phyloP scores from a whole-genome alignment of 371 early-diverging fungal genomes.

The Cokeromyces recurvatus region DNA sequence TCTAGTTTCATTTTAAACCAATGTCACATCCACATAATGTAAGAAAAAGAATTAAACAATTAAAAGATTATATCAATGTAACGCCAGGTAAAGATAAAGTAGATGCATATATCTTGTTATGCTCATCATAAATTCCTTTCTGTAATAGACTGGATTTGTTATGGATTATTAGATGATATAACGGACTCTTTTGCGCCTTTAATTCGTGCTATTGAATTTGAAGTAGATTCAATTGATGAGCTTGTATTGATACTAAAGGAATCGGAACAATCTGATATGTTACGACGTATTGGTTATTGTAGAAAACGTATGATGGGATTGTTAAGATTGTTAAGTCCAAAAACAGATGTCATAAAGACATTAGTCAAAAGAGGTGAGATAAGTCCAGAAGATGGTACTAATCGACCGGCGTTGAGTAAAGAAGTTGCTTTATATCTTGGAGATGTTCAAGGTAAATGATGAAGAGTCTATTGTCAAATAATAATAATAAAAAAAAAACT shows the following conservation, averaged over 20 bases:
- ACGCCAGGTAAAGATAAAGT: slow-evolving; percentile 47
- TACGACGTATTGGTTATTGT: slow-evolving; percentile 80
- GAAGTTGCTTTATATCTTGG: slow-evolving; percentile 84
- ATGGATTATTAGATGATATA: slow-evolving; percentile 83
- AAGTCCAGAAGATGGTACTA: slow-evolving; percentile 28
- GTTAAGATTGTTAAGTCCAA: slow-evolving; percentile 67
- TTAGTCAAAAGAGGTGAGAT: slow-evolving; percentile 72
- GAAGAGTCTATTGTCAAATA: background rate
- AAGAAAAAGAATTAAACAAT: slow-evolving; percentile 67
- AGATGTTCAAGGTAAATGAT: slow-evolving; percentile 74
- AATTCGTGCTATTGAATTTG: slow-evolving; percentile 75
- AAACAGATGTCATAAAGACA: slow-evolving; percentile 78
- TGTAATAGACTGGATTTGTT: slow-evolving; percentile 88
- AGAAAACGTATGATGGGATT: slow-evolving; percentile 77
- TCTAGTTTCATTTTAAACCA: slow-evolving; percentile 67
- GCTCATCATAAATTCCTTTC: slow-evolving; percentile 32
- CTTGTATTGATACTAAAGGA: slow-evolving; percentile 85
- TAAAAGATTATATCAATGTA: slow-evolving; percentile 59
- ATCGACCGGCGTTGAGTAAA: slow-evolving; percentile 40
- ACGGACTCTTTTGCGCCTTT: slow-evolving; percentile 81
- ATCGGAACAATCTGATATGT: slow-evolving; percentile 84
- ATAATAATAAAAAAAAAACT: background rate
- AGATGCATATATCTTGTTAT: background rate
- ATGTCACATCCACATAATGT: slow-evolving; percentile 74
- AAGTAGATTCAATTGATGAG: slow-evolving; percentile 90